Conservation (phyloP, 352 stramenopile species). For the Phytophthora crassamura region DNA sequence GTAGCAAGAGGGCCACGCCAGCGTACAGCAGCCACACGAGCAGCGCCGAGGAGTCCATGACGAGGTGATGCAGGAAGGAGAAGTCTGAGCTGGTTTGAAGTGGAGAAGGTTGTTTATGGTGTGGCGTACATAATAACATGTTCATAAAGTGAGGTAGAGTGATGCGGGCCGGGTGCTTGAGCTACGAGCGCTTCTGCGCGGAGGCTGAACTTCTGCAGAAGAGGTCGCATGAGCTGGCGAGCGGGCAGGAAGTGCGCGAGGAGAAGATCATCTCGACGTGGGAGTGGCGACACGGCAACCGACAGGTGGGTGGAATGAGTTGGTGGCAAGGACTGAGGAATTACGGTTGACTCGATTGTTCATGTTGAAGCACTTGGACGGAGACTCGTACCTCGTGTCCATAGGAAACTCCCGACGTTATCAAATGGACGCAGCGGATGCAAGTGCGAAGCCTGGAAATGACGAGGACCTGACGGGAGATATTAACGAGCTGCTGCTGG, state of each 20-base stretch:
- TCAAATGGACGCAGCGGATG: background rate
- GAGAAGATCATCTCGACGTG: conserved; percentile 38
- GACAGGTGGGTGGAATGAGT: conserved; percentile 38
- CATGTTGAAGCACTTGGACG: conserved; percentile 57
- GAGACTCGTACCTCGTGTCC: conserved; percentile 75
- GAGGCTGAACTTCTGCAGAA: conserved; percentile 55
- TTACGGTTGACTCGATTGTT: background rate
- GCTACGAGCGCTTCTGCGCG: conserved; percentile 54
- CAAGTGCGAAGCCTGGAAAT: background rate
- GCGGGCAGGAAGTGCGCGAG: background rate
- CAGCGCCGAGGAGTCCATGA: conserved; percentile 46
- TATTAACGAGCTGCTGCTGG: conserved; percentile 25
- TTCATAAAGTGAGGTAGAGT: too few species aligned
- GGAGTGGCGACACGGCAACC: conserved; percentile 65
- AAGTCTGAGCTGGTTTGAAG: conserved; percentile 24
- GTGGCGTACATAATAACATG: conserved; percentile 7
- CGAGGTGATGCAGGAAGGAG: background rate
- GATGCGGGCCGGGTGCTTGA: conserved; percentile 46
- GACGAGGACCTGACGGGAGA: conserved; percentile 1
- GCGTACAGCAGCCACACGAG: conserved; percentile 75
- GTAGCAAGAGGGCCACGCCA: conserved; percentile 61
- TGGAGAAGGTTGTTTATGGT: background rate
- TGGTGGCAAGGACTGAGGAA: background rate
- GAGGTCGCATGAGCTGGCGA: conserved; percentile 42
- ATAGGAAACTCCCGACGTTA: conserved; percentile 39